Conservation (phyloP, 2,329 filamentous ascomycete species). For the Claviceps spartinae region DNA sequence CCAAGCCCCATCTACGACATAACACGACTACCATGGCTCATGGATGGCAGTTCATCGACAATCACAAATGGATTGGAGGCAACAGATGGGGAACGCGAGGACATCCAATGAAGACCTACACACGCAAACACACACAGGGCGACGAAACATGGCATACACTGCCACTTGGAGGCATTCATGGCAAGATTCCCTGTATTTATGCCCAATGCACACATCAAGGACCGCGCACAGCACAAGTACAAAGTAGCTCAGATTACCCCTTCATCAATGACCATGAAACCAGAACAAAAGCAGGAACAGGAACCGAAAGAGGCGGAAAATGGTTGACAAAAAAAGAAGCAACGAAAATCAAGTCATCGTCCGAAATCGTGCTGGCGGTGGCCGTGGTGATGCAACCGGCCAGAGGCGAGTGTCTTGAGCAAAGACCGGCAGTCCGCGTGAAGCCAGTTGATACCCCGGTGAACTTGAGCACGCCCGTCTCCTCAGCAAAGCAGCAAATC, state of each 20-base stretch:
- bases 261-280: conserved; percentile 3
- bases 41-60: too few species aligned
- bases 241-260: conserved; percentile 5
- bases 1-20: too few species aligned
- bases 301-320: neutral
- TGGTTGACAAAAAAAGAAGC: neutral
- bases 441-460: neutral
- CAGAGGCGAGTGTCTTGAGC: neutral
- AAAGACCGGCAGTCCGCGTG: too few species aligned
- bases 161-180: too few species aligned
- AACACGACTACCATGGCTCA: too few species aligned
- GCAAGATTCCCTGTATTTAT: conserved; percentile 9
- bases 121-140: too few species aligned
- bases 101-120: too few species aligned
- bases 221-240: conserved; percentile 4
- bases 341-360: neutral
- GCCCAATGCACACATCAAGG: conserved; percentile 9
- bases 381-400: neutral
- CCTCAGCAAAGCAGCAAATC: neutral
- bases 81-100: too few species aligned
- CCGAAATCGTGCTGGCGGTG: neutral
- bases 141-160: too few species aligned
- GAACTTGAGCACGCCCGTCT: neutral
- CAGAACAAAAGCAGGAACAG: neutral
- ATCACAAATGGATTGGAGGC: too few species aligned